These are phyloP conservation scores for Botrytis cinerea DNA, from an alignment of 2,329 filamentous ascomycete genomes.

Conservation along the genomic window DNA sequence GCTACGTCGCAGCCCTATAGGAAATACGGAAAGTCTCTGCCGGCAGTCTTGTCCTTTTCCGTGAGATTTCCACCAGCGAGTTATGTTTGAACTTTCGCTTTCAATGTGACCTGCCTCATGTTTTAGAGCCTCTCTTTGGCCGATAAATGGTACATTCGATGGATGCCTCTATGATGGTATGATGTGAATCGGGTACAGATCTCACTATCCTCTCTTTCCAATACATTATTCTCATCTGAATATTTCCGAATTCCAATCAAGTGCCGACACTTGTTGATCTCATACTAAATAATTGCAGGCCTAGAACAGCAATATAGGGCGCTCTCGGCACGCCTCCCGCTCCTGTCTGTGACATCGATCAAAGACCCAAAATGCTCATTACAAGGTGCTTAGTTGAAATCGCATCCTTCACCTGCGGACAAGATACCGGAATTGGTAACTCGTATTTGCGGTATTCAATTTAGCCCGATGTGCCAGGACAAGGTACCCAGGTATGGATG, in stretches of 20 bases:
- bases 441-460: not conserved
- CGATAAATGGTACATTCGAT: not conserved
- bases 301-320: not conserved
- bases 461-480: no score
- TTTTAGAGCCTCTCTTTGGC: not conserved
- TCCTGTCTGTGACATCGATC: not conserved
- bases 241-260: not conserved
- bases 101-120: not conserved
- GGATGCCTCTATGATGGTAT: not conserved
- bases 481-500: not conserved
- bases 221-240: not conserved
- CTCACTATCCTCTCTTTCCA: not conserved
- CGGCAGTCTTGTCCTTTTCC: not conserved
- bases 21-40: not conserved
- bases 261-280: constrained; percentile 9
- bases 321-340: not conserved
- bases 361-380: not conserved
- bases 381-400: not conserved
- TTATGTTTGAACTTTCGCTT: not conserved
- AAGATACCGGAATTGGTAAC: not conserved
- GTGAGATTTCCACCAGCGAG: not conserved
- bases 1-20: constrained; percentile 8
- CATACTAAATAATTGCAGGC: not conserved
- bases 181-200: constrained; percentile 1
- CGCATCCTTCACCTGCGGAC: not conserved